Conservation (phyloP, 257 asterid species). For the Rauvolfia tetraphylla region DNA sequence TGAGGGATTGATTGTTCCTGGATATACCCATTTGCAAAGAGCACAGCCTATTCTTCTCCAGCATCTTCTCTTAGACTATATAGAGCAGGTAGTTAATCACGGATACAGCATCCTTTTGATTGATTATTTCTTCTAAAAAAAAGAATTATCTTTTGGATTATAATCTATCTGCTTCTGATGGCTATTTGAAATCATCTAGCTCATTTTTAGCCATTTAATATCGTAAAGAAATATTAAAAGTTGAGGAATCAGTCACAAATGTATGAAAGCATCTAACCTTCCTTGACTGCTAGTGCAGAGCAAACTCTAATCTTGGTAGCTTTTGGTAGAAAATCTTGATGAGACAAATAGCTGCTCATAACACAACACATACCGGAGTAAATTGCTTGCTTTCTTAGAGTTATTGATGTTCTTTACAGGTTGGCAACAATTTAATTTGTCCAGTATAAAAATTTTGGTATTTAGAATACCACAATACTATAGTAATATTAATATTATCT, state of each 20-base stretch:
- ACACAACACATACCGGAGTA: not conserved
- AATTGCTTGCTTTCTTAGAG: not conserved
- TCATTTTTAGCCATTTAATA: not conserved
- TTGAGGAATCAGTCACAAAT: not conserved
- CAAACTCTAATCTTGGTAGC: not conserved
- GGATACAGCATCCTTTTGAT: not conserved
- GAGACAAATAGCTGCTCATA: not conserved
- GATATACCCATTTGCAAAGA: conserved; percentile 95
- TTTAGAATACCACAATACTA: not conserved
- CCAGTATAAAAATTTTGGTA: not conserved
- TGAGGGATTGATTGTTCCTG: conserved; percentile 86
- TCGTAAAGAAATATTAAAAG: not conserved
- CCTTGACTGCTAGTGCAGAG: not conserved
- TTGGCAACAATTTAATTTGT: not conserved
- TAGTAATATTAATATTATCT: not conserved
- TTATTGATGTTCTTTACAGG: not conserved
- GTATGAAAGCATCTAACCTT: not conserved
- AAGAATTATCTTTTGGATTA: not conserved
- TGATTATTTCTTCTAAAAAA: not conserved
- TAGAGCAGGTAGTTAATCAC: conserved; percentile 62
- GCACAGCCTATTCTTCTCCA: conserved; percentile 97
- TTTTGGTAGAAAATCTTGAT: not conserved
- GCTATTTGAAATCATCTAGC: not conserved
- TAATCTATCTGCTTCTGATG: not conserved
- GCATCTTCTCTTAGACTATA: conserved; percentile 90